Percentiles rank a stretch among this genome's conserved stretches.
Evolutionary conservation across 75 land plant genomes (phyloP).

Genomic region (Sequoia sempervirens): DNA sequence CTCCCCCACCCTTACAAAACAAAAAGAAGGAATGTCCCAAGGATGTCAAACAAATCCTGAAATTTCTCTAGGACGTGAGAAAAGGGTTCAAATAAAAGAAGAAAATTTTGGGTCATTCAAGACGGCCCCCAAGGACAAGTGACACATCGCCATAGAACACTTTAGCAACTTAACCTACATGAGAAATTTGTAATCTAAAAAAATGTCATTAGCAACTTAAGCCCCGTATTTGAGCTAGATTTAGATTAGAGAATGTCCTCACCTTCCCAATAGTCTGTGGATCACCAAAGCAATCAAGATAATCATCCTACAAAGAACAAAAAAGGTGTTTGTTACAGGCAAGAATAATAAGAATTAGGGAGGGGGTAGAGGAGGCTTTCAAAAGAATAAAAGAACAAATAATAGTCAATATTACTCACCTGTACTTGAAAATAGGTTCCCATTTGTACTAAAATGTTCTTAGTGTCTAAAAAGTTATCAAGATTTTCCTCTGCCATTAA

Average conservation of each 20-base stretch:
- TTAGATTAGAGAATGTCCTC: constrained; percentile 1
- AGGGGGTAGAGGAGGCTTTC: background rate
- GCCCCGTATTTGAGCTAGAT: background rate
- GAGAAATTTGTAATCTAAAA: background rate
- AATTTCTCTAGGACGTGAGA: no score
- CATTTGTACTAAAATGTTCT: constrained; percentile 83
- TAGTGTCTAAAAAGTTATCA: constrained; percentile 55
- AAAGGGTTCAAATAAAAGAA: no score
- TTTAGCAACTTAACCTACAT: background rate
- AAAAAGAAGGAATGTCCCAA: no score
- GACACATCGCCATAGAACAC: no score
- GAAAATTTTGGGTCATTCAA: no score
- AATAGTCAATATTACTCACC: constrained; percentile 33
- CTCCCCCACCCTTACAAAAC: no score
- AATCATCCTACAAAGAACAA: constrained; percentile 67
- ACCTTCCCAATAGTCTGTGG: constrained; percentile 86
- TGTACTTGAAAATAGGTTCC: constrained; percentile 99
- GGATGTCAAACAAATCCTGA: no score
- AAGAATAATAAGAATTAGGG: background rate
- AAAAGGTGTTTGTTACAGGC: background rate
- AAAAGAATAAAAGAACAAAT: background rate
- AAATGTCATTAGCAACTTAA: background rate
- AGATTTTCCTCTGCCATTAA: constrained; percentile 76
- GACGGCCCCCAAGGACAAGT: no score
- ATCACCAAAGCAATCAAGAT: constrained; percentile 81